Evolutionary conservation across 441 rosid species (phyloP).

Genomic region (Eutrema salsugineum): DNA sequence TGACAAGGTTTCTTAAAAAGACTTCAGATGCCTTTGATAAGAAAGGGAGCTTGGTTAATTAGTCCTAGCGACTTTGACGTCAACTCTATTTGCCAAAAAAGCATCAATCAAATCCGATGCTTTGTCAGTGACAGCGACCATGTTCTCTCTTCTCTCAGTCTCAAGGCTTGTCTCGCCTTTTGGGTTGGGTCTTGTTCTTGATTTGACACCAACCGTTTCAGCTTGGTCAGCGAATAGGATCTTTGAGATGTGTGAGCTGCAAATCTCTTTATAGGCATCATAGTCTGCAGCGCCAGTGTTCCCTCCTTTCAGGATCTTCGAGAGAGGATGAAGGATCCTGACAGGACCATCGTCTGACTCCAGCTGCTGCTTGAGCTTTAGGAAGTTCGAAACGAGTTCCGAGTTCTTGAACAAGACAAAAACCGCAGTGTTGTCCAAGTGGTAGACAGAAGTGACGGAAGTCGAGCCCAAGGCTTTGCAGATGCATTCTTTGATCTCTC

Average conservation of each 20-base stretch:
- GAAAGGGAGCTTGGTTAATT: neutral
- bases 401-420: slow-evolving; percentile 68
- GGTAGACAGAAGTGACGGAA: slow-evolving; percentile 56
- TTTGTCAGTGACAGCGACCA: slow-evolving; percentile 2
- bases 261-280: slow-evolving; percentile 78
- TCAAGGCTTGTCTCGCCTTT: neutral
- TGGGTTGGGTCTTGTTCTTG: slow-evolving; percentile 44
- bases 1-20: neutral
- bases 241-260: slow-evolving; percentile 62
- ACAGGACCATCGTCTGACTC: slow-evolving; percentile 54
- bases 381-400: slow-evolving; percentile 54
- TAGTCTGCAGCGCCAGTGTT: slow-evolving; percentile 66
- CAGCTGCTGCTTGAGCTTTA: slow-evolving; percentile 57
- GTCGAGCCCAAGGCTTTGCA: slow-evolving; percentile 55
- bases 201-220: slow-evolving; percentile 54
- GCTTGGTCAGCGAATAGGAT: slow-evolving; percentile 77
- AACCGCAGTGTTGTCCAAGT: slow-evolving; percentile 64
- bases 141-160: slow-evolving; percentile 20
- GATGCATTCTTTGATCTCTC: slow-evolving; percentile 65
- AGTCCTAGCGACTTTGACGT: slow-evolving; percentile 8
- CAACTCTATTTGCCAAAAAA: slow-evolving; percentile 24
- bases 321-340: slow-evolving; percentile 70
- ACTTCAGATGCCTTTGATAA: neutral
- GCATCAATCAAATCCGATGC: slow-evolving; percentile 31
- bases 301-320: slow-evolving; percentile 74